These are phyloP conservation scores for Collybiopsis luxurians DNA, from an alignment of 768 basidiomycete species.

Conservation along the genomic window DNA sequence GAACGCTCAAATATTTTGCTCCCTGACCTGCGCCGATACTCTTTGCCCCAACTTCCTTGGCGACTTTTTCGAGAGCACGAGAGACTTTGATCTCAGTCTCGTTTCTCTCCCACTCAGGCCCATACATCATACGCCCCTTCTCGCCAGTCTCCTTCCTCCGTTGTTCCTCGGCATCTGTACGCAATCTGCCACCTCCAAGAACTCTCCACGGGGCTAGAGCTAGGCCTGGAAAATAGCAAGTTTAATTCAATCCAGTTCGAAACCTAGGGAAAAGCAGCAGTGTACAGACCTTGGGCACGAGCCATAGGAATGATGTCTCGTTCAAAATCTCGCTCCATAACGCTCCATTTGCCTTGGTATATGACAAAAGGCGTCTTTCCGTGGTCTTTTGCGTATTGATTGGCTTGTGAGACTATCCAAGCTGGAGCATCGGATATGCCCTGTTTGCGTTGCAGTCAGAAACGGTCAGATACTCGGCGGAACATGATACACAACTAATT, in stretches of 20 bases:
- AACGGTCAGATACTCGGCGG: too few relatives aligned
- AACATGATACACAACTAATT: too few relatives aligned
- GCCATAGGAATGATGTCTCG: slow-evolving; percentile 39
- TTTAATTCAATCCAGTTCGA: slow-evolving; percentile 22
- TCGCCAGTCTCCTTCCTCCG: slow-evolving; percentile 22
- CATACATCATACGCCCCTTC: slow-evolving; percentile 30
- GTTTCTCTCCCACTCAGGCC: slow-evolving; percentile 33
- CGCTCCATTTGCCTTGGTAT: slow-evolving; percentile 26
- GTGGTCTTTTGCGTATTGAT: slow-evolving; percentile 20
- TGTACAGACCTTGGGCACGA: neutral
- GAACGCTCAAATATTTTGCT: neutral
- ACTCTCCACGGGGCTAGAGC: slow-evolving; percentile 34
- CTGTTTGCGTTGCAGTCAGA: slow-evolving; percentile 7
- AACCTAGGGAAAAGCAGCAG: slow-evolving; percentile 33
- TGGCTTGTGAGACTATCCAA: slow-evolving; percentile 7
- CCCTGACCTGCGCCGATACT: slow-evolving; percentile 17
- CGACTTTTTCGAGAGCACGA: slow-evolving; percentile 34
- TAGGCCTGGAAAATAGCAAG: slow-evolving; percentile 22
- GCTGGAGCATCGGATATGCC: slow-evolving; percentile 19
- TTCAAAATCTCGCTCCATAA: slow-evolving; percentile 36
- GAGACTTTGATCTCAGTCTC: slow-evolving; percentile 29
- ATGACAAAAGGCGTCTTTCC: slow-evolving; percentile 29
- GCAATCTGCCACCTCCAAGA: slow-evolving; percentile 35
- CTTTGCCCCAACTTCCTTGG: slow-evolving; percentile 36
- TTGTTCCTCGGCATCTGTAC: slow-evolving; percentile 40